Percentiles rank a stretch among this genome's conserved stretches.
These are phyloP conservation scores for Casuarina equisetifolia DNA, from an alignment of 306 rosid genomes.

Conservation along the genomic window DNA sequence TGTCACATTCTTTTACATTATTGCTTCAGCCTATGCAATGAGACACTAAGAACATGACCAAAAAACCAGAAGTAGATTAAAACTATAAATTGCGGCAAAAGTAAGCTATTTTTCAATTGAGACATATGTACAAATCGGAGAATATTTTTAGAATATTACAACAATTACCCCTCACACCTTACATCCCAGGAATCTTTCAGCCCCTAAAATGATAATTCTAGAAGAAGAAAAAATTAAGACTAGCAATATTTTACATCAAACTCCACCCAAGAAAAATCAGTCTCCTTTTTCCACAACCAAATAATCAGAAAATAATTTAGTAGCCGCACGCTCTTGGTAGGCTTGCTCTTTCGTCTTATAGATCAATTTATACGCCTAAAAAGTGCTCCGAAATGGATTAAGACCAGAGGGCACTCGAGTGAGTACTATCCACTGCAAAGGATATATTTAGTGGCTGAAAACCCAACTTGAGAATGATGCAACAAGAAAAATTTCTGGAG, in stretches of 20 bases:
- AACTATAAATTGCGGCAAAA: background rate
- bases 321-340: background rate
- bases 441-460: conserved; percentile 26
- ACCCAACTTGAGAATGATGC: conserved; percentile 24
- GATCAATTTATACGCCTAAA: conserved; percentile 21
- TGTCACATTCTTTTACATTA: no score
- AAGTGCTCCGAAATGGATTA: conserved; percentile 18
- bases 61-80: no score
- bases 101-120: conserved; percentile 8
- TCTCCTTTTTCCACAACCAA: conserved; percentile 13
- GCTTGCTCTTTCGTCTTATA: background rate
- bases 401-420: conserved; percentile 20
- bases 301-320: background rate
- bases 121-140: conserved; percentile 32
- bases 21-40: no score
- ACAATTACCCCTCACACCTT: conserved; percentile 5
- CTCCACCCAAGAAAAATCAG: background rate
- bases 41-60: no score
- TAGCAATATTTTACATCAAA: conserved; percentile 25
- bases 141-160: conserved; percentile 12
- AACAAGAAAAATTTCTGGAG: conserved; percentile 20
- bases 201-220: conserved; percentile 9
- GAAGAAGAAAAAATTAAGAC: background rate
- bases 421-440: background rate
- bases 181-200: conserved; percentile 9